Base-by-base conservation (phyloP, 352 stramenopile genomes). In the Globisporangium radiosum region DNA sequence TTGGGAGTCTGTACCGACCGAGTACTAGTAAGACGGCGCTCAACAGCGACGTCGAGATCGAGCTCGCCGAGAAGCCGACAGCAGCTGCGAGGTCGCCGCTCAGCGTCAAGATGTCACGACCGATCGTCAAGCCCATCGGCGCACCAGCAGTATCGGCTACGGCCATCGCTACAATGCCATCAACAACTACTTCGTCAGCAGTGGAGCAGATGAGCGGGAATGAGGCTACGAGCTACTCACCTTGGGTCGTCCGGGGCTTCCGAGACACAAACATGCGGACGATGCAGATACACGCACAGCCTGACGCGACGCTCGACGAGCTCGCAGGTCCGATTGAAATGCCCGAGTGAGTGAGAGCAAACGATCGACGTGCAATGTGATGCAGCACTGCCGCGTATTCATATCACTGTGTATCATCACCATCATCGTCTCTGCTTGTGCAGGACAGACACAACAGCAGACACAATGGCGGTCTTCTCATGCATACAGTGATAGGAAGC, bases 321-420 rank as follows among this genome's bases (percentile, higher is more conserved):
- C 58, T 63, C 14, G 58, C 58, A 14, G 58, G 51, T 8, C 51
- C 58, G n/a, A 63, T 63, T 9, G 58, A 63, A 39, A 63, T 63
- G 44, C 11, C 9, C 42, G 42, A 45, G 42, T 45, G 9, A 45
- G 7, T n/a, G 42, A 45, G 9, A 33, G 25, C 25, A 33, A 33
- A 33, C 25, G 25, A 33, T 1, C 25, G 25, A 33, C 25, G 25
- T 33, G 25, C 25, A 33, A 33, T 33, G 25, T 33, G 25, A 33
- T 33, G 25, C 25, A 33, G 25, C 25, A 33, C 25, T 33, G 25
- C 3, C 25, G 25, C 25, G 25, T 33, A 33, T 33, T 33, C 25
- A 33, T 33, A 33, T 33, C 25, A 33, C 25, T 33, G 2, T 33
- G 25, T 33, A 33, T 3, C 25, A 33, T 33, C 25, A 33, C 25